phyloP scores from a whole-genome alignment of 805 yeast genomes.

The Clavispora carvajalis region DNA sequence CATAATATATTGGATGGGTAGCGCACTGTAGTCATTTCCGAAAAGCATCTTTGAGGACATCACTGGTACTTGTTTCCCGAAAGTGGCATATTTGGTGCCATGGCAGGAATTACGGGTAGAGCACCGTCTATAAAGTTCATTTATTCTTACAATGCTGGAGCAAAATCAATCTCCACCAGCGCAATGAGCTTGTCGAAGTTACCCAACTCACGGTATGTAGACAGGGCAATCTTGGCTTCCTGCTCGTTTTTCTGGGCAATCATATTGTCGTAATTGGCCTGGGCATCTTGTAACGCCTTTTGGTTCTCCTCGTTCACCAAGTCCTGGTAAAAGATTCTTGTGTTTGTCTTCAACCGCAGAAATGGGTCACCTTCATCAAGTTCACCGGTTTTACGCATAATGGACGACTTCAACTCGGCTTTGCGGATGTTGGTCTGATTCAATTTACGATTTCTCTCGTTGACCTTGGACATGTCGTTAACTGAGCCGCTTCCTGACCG shows the following conservation, averaged over 20 bases:
- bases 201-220: slow-evolving; percentile 55
- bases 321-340: slow-evolving; percentile 71
- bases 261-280: slow-evolving; percentile 37
- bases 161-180: slow-evolving; percentile 38
- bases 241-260: slow-evolving; percentile 40
- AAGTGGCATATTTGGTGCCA: too few species aligned
- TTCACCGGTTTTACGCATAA: slow-evolving; percentile 41
- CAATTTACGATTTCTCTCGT: slow-evolving; percentile 77
- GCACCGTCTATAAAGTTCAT: too few species aligned
- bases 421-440: slow-evolving; percentile 72
- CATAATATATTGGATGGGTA: neutral
- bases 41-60: too few species aligned
- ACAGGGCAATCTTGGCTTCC: slow-evolving; percentile 41
- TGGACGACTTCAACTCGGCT: slow-evolving; percentile 68
- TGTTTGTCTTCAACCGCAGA: slow-evolving; percentile 80
- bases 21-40: too few species aligned
- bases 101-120: too few species aligned
- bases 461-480: slow-evolving; percentile 59
- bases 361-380: slow-evolving; percentile 72
- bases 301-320: slow-evolving; percentile 53
- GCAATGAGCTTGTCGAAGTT: slow-evolving; percentile 49
- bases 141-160: slow-evolving; percentile 6
- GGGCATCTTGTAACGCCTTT: slow-evolving; percentile 51
- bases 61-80: too few species aligned
- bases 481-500: slow-evolving; percentile 33